A percentile compares a stretch with the other conserved stretches of the same genome.
These are phyloP conservation scores for Fusarium proliferatum DNA, from an alignment of 2,329 filamentous ascomycete genomes.

Conservation along the genomic window DNA sequence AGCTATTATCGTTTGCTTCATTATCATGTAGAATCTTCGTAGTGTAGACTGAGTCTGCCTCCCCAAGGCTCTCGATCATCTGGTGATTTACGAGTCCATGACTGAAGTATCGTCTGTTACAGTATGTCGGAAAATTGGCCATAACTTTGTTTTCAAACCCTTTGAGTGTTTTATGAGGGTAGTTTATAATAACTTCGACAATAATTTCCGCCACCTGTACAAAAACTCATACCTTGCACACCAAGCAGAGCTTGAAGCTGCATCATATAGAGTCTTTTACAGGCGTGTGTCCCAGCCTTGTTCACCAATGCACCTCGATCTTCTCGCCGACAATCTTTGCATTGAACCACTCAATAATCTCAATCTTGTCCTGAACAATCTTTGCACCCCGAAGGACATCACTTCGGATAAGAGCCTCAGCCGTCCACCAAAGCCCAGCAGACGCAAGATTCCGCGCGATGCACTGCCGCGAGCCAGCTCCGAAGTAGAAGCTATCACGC, in stretches of 20 bases:
- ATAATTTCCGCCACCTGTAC: accelerated
- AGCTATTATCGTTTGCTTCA: too few species aligned
- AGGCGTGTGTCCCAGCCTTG: accelerated
- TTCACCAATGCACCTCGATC: neutral
- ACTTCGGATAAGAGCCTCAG: neutral
- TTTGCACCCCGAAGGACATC: neutral
- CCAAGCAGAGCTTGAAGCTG: neutral
- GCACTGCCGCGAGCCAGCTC: neutral
- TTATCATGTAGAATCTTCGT: neutral
- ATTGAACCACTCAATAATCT: neutral
- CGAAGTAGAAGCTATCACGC: neutral
- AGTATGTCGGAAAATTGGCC: neutral
- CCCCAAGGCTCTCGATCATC: accelerated
- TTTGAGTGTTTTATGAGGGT: accelerated
- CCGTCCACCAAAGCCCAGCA: neutral
- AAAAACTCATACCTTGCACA: accelerated
- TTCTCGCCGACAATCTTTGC: neutral
- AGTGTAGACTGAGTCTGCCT: neutral
- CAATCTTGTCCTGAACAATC: too few species aligned
- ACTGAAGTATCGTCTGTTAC: too few species aligned
- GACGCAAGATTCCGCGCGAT: neutral
- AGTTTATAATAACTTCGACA: neutral
- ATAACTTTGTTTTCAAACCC: neutral
- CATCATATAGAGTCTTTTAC: accelerated
- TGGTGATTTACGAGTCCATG: neutral